Base-by-base conservation (phyloP, 2,329 filamentous ascomycete genomes). In the Paecilomyces variotii region DNA sequence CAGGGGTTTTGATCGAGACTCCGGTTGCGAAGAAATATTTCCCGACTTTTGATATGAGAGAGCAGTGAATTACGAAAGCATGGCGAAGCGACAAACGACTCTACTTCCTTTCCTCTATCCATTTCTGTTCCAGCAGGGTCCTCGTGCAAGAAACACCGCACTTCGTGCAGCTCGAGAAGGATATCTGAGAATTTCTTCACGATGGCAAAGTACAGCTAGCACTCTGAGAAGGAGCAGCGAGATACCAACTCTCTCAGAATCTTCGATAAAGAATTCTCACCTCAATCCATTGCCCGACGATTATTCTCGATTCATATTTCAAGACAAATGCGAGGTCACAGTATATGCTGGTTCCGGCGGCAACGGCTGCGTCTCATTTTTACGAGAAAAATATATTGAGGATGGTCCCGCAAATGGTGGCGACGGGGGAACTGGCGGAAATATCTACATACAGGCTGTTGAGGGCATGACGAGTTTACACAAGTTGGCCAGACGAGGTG, bases 391-490 rank as follows among this genome's bases (percentile, higher is more conserved):
- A 62, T 97, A 89, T 74, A 81, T 97, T 30, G 84, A 87, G 52
- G 87, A 96, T 63, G 94, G 94, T 0, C 94, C 94, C 10, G 85
- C 94, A 9, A 97, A 99, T 73, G 94, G 94, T 54, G 94, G 94
- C 60, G 91, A 99, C 70, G 94, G 94, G 50, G 94, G 94, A 3
- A 88, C 86, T 58, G 94, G 94, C 61, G 94, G 94, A 45, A 95
- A 89, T 67, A 81, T 99, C 64, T 97, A 96, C 73, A 95, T 99
- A 59, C 93, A 97, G 75, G 92, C 94, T 6, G 86, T 96, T 1
- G 86, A 89, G 57, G 91, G 91, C 60, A 89, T 97, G 74, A 97
- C 91, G 0, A 96, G 91, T 56, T 77, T 99, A 61, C 92, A 97
- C 76, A 97, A 97, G 76, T 80, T 99, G 9, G 88, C 90, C 0